Percentiles rank a stretch among this genome's conserved stretches.
Conservation (phyloP, 768 basidiomycete genomes). For the Kwoniella shandongensis region DNA sequence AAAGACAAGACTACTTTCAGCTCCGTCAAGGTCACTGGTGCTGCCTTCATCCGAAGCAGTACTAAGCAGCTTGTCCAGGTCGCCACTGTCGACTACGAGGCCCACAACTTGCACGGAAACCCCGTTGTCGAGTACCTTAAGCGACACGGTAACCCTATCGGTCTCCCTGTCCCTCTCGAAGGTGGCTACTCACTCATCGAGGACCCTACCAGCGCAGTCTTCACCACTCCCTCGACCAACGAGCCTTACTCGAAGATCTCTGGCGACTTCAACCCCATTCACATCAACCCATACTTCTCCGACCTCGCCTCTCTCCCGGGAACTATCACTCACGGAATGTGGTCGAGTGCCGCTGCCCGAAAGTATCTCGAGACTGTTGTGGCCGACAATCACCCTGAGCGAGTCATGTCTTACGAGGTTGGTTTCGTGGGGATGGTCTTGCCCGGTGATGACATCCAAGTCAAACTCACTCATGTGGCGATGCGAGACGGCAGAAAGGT, state of each 20-base stretch:
- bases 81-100: conserved; percentile 78
- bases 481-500: conserved; percentile 94
- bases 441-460: conserved; percentile 79
- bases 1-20: conserved; percentile 84
- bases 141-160: conserved; percentile 80
- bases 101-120: conserved; percentile 86
- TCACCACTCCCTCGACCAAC: conserved; percentile 84
- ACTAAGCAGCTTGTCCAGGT: conserved; percentile 86
- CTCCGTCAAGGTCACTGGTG: conserved; percentile 76
- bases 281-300: conserved; percentile 97
- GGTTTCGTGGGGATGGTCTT: conserved; percentile 97
- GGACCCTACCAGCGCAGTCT: conserved; percentile 63
- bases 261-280: conserved; percentile 98
- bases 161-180: conserved; percentile 71
- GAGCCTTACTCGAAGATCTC: conserved; percentile 94
- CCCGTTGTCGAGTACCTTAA: conserved; percentile 90
- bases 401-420: conserved; percentile 90
- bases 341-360: conserved; percentile 92
- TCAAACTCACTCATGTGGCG: conserved; percentile 82
- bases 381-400: conserved; percentile 86
- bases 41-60: conserved; percentile 82
- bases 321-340: conserved; percentile 97
- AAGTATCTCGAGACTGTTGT: conserved; percentile 89
- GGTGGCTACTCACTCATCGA: conserved; percentile 81
- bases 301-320: conserved; percentile 88